Base-by-base conservation (phyloP, 306 rosid genomes). In the Oemleria cerasiformis region DNA sequence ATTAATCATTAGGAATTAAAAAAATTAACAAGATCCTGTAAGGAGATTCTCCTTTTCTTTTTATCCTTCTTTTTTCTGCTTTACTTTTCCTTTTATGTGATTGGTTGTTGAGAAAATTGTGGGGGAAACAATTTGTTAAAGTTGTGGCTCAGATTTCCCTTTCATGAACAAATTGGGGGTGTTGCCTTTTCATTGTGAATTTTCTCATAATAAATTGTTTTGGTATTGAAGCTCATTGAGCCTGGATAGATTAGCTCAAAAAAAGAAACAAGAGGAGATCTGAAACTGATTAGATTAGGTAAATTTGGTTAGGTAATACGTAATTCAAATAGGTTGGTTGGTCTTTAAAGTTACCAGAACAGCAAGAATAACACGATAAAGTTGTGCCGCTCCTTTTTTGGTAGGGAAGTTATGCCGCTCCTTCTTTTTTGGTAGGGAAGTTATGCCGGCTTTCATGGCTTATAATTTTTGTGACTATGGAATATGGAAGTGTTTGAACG, bases 1-100 rank as follows among this genome's bases (percentile, higher is more conserved):
- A n/a, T n/a, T n/a, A n/a, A n/a, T n/a, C n/a, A n/a, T n/a, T n/a
- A n/a, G n/a, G n/a, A n/a, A n/a, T n/a, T n/a, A n/a, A n/a, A n/a
- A n/a, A n/a, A n/a, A n/a, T n/a, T n/a, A n/a, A n/a, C 63, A 72
- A 84, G 12, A 78, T 80, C 55, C 73, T 40, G 71, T 49, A 76
- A 63, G 72, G 56, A 62, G 62, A 6, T 77, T 68, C 42, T 78
- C 5, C 42, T 21, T 48, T 38, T 65, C 15, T 48, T 70, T 38
- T 13, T 39, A 42, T 34, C 25, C 5, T 30, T 63, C 25, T 20
- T 25, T 67, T 17, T 67, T 48, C 36, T 19, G 9, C 23, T 34
- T 38, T 57, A 38, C 54, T 53, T 63, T 9, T 43, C 45, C 10
- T 70, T 17, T 15, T 20, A 21, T 65, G 2, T 71, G 59, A 53